A percentile compares a stretch with the other conserved stretches of the same genome.
Evolutionary conservation across 768 basidiomycete species (phyloP).

Genomic region (Polyporus arcularius): DNA sequence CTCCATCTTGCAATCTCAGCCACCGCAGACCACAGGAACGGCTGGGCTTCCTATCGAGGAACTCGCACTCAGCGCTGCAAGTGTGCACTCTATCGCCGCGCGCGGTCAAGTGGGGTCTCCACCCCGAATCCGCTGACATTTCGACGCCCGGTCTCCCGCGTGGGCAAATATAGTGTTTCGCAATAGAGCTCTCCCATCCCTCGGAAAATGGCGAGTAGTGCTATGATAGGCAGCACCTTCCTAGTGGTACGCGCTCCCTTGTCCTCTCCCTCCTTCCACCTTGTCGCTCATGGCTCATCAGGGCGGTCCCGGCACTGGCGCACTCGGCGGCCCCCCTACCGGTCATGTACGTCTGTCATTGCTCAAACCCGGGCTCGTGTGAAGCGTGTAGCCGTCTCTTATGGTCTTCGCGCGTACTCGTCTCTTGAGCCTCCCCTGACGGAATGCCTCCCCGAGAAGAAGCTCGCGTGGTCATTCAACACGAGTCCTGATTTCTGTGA

Average conservation of each 20-base stretch:
- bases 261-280: slow-evolving; percentile 7
- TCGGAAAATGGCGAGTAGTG: neutral
- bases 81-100: neutral
- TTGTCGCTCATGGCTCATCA: slow-evolving; percentile 15
- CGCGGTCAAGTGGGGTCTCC: neutral
- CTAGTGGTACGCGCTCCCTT: slow-evolving; percentile 13
- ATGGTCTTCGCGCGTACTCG: neutral
- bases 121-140: neutral
- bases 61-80: neutral
- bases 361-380: neutral
- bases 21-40: neutral
- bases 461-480: neutral
- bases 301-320: slow-evolving; percentile 23
- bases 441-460: neutral
- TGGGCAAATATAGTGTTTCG: slow-evolving; percentile 1
- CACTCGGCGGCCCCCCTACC: slow-evolving; percentile 24
- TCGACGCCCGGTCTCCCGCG: neutral
- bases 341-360: slow-evolving; percentile 18
- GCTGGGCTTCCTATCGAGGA: neutral
- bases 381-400: neutral
- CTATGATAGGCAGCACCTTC: slow-evolving; percentile 4
- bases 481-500: neutral
- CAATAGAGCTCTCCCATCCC: neutral
- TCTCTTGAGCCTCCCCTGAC: neutral
- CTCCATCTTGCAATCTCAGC: neutral